Evolutionary conservation across 2,329 filamentous ascomycete genomes (phyloP), one percentile per base, ranked within the genome.

Genomic region (Cercospora berteroae): DNA sequence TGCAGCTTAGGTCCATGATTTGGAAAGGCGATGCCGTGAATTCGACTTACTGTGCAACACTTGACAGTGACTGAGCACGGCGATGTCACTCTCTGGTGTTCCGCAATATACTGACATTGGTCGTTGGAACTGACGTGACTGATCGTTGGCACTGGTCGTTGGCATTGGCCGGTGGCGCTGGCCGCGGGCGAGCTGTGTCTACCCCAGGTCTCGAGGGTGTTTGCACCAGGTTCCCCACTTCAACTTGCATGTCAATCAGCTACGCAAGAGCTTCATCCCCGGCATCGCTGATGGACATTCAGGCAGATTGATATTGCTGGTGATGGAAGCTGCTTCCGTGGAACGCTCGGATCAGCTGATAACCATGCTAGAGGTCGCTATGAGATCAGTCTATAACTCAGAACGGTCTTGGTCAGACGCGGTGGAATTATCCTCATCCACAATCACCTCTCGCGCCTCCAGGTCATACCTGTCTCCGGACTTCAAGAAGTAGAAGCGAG

Each of bases 401-500:
- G 27, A 9, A 16, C 27, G 60, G 18, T 55, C 42, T 9, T 23
- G 25, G 12, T 25, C 50, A 57, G 12, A 42, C 12, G 48, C 31
- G 16, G 25, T 9, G 31, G 33, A 13, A 12, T 33, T 39, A 4
- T 25, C 58, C 8, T 57, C 58, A 13, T 48, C 64, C 39, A 66
- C 66, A 18, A 69, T 64, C 13, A 70, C 70, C 58, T 67, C 60
- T 31, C 72, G 68, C 25, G 50, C 50, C 4, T 64, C 67, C 18
- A 73, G 44, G 48, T 73, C 69, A 60, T 73, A 72, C 60, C 27
- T 66, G 29, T 73, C 70, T 3, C 69, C 68, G 3, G 66, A 33
- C 18, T 56, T 72, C 59, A 71, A 62, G 39, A 73, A 73, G 39
- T 68, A 72, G 42, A 72, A 72, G 10, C 68, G 69, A 7, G 52